Evolutionary conservation across 129 eudicot species (phyloP).

Genomic region (Flaveria brownii): DNA sequence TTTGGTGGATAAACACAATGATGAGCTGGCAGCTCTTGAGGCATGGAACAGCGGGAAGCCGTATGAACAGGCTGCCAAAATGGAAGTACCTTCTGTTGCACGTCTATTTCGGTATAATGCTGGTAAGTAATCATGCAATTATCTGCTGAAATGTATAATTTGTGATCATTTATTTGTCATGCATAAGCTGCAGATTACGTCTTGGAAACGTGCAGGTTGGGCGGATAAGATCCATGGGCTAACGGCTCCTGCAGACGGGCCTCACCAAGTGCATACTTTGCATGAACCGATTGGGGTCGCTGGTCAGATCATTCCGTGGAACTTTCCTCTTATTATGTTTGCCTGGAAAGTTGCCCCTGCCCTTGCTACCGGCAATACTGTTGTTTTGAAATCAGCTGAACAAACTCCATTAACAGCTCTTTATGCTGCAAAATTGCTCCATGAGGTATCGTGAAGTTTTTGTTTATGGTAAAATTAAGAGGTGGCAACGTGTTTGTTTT

Average conservation of each 20-base stretch:
- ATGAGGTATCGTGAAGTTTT: slow-evolving; percentile 37
- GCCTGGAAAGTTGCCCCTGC: slow-evolving; percentile 79
- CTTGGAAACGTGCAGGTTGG: slow-evolving; percentile 45
- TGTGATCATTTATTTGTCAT: neutral
- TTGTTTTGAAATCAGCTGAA: slow-evolving; percentile 57
- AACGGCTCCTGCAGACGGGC: slow-evolving; percentile 65
- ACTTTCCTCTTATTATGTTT: slow-evolving; percentile 65
- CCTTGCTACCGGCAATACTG: slow-evolving; percentile 54
- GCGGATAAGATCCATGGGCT: slow-evolving; percentile 74
- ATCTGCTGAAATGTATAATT: neutral
- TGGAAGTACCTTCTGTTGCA: slow-evolving; percentile 46
- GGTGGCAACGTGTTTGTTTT: neutral
- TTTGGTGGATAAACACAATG: slow-evolving; percentile 60
- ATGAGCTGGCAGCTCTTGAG: slow-evolving; percentile 61
- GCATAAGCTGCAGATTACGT: slow-evolving; percentile 4
- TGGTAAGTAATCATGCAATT: slow-evolving; percentile 31
- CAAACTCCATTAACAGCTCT: slow-evolving; percentile 67
- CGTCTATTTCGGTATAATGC: slow-evolving; percentile 65
- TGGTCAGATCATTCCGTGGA: slow-evolving; percentile 67
- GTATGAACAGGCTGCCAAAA: slow-evolving; percentile 45
- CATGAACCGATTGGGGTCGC: slow-evolving; percentile 70
- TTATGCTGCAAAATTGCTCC: slow-evolving; percentile 47
- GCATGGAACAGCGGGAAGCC: slow-evolving; percentile 65
- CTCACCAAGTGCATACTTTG: slow-evolving; percentile 53
- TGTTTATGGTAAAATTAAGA: slow-evolving; percentile 15